These are phyloP conservation scores for Cadophora gregata DNA, from an alignment of 2,329 filamentous ascomycete genomes.

Conservation along the genomic window DNA sequence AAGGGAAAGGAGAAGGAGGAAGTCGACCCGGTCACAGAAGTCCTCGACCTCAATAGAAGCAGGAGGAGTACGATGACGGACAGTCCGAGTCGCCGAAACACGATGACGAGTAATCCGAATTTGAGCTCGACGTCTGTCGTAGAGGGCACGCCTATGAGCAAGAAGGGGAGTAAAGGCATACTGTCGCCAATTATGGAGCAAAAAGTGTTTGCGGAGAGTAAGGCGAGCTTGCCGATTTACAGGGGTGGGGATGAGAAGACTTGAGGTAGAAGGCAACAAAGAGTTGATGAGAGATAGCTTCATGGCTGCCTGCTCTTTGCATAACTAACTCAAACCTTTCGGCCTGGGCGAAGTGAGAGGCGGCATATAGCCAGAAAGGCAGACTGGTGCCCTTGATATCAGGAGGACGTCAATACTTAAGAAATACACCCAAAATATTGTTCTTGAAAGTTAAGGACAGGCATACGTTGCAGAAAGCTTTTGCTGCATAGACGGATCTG, in stretches of 20 bases:
- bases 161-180: background rate
- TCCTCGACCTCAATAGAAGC: constrained; percentile 1
- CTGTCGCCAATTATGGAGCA: constrained; percentile 15
- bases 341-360: too few relatives aligned
- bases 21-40: constrained; percentile 6
- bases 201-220: background rate
- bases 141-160: background rate
- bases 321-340: too few relatives aligned
- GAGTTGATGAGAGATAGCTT: too few relatives aligned
- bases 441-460: background rate
- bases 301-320: background rate
- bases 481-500: background rate
- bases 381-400: too few relatives aligned
- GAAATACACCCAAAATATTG: background rate
- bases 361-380: too few relatives aligned
- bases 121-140: constrained; percentile 6
- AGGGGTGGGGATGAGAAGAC: constrained; percentile 13
- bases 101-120: constrained; percentile 6
- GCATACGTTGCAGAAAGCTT: background rate
- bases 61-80: background rate
- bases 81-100: background rate
- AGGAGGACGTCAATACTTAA: background rate
- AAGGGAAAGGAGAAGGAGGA: constrained; percentile 18
- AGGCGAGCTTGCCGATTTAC: constrained; percentile 6
- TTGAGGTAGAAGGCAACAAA: background rate